Percentiles rank a stretch among this genome's conserved stretches.
Conservation (phyloP, 2,329 filamentous ascomycete species). For the Colletotrichum sp. region DNA sequence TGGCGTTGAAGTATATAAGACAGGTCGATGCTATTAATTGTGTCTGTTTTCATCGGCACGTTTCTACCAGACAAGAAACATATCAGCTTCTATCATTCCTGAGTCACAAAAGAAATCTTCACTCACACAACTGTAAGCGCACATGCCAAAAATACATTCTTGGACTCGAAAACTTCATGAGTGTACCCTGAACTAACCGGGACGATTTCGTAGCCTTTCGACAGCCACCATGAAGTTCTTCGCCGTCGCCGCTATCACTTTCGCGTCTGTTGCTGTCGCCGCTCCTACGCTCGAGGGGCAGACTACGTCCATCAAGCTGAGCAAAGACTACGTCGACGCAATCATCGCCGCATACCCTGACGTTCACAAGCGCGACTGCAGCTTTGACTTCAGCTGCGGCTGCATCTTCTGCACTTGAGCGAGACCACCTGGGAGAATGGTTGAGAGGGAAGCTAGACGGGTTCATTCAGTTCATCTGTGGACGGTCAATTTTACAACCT, state of each 20-base stretch:
- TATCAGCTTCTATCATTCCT: background rate
- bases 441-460: background rate
- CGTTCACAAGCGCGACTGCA: background rate
- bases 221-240: background rate
- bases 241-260: background rate
- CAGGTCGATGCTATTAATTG: fast-evolving
- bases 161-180: background rate
- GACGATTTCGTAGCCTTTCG: background rate
- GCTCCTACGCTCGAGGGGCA: background rate
- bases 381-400: background rate
- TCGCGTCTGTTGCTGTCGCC: background rate
- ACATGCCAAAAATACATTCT: background rate
- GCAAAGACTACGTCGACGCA: constrained; percentile 10
- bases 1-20: background rate
- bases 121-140: background rate
- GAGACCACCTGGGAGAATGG: background rate
- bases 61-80: background rate
- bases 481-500: background rate
- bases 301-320: background rate
- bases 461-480: background rate
- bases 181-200: background rate
- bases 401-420: background rate
- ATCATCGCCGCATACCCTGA: background rate
- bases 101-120: background rate
- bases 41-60: background rate